Conservation (phyloP, 495 filamentous ascomycete genomes). For the Aspergillus haitiensis region DNA sequence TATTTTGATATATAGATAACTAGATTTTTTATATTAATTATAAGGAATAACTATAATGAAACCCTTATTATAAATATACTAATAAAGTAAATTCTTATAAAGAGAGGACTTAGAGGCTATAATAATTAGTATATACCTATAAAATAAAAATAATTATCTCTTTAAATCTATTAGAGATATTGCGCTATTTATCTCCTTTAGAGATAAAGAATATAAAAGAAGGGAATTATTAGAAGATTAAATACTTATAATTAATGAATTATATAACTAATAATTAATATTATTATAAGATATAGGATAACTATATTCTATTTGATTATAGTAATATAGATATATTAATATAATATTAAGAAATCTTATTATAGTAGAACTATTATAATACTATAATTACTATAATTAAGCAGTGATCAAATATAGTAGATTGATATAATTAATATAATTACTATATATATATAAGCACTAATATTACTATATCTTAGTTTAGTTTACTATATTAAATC, state of each 20-base stretch:
- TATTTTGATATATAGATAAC: no score
- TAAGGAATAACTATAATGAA: background rate
- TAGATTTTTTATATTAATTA: constrained; percentile 5
- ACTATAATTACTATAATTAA: background rate
- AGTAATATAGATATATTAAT: constrained; percentile 2
- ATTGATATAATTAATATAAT: no score
- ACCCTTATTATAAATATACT: no score
- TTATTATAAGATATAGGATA: background rate
- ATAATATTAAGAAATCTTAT: background rate
- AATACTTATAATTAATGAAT: background rate
- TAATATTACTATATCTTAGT: no score
- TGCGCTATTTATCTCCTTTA: background rate
- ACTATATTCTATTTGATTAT: constrained; percentile 1
- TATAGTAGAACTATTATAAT: background rate
- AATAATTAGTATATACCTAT: no score
- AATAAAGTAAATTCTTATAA: background rate
- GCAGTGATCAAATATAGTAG: no score
- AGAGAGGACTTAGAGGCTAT: background rate
- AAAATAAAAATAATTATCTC: no score
- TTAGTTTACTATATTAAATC: no score
- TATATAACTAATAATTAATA: constrained; percentile 2
- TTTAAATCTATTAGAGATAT: no score
- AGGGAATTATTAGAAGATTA: no score
- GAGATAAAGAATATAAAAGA: constrained; percentile 1
- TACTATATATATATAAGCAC: no score